Conservation (phyloP, 345 rosid species). For the Euclidium syriacum region DNA sequence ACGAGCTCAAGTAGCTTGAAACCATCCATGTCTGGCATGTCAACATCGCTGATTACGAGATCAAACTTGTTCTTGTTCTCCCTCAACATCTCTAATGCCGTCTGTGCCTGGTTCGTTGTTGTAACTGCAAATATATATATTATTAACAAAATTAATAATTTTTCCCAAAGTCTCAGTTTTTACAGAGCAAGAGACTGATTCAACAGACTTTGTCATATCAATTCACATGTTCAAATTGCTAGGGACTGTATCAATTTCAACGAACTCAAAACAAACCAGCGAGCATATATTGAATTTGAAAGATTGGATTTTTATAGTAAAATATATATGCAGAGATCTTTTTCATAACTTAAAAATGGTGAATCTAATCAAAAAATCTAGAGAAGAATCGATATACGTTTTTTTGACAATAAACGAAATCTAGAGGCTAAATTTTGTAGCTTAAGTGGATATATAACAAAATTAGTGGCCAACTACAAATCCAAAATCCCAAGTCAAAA, state of each 20-base stretch:
- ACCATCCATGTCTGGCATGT: conserved; percentile 89
- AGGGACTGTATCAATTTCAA: not conserved
- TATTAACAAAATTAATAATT: not conserved
- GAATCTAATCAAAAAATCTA: conserved; percentile 12
- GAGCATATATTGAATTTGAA: not conserved
- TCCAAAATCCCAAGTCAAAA: not conserved
- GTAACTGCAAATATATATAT: conserved; percentile 48
- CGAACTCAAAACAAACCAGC: not conserved
- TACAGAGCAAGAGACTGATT: not conserved
- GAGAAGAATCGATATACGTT: not conserved
- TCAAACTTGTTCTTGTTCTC: conserved; percentile 69
- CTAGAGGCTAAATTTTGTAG: conserved; percentile 13
- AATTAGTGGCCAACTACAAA: conserved; percentile 2
- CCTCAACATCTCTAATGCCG: conserved; percentile 58
- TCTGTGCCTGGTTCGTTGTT: conserved; percentile 48
- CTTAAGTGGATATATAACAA: too few species aligned
- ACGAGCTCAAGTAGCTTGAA: conserved; percentile 76
- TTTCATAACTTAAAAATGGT: not conserved
- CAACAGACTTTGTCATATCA: not conserved
- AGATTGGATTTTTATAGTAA: not conserved
- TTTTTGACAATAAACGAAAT: not conserved
- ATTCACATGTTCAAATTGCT: not conserved
- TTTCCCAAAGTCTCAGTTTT: conserved; percentile 17
- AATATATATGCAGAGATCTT: not conserved
- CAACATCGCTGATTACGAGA: conserved; percentile 71